phyloP scores from a whole-genome alignment of 768 basidiomycete species.

The Boletus coccyginus region DNA sequence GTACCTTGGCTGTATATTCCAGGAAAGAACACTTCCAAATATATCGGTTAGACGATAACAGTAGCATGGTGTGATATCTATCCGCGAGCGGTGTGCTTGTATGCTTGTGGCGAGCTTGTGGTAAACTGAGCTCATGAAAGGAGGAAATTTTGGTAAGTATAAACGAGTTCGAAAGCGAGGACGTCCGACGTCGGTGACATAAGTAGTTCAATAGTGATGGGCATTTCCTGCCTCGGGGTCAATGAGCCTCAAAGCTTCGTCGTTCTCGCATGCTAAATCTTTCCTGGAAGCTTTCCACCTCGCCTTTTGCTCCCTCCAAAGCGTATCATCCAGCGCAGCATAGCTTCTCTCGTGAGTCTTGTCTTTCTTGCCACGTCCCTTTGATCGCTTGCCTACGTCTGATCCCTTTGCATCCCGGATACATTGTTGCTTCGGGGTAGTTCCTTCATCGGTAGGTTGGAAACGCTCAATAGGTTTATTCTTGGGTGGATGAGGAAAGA shows the following conservation, averaged over 20 bases:
- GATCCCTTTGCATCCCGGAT: conserved; percentile 38
- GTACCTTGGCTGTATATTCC: background rate
- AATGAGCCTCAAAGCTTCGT: conserved; percentile 2
- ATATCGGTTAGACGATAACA: background rate
- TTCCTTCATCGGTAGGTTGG: conserved; percentile 34
- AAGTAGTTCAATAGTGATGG: conserved; percentile 6
- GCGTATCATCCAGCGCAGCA: conserved; percentile 30
- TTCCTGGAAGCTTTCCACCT: conserved; percentile 27
- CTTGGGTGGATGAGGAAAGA: conserved; percentile 89
- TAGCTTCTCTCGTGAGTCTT: conserved; percentile 23
- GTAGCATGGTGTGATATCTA: background rate
- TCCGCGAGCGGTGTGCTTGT: background rate
- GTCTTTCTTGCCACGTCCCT: conserved; percentile 24
- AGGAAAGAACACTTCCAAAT: background rate
- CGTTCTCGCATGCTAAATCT: conserved; percentile 1
- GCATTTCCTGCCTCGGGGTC: conserved; percentile 8
- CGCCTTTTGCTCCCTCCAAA: conserved; percentile 40
- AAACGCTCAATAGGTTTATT: conserved; percentile 67
- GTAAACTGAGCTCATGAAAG: background rate
- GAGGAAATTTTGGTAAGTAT: background rate
- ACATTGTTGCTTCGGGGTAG: conserved; percentile 27
- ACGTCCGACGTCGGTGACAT: background rate
- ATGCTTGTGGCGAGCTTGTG: background rate
- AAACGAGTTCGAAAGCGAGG: background rate
- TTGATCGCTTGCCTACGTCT: conserved; percentile 56